Evolutionary conservation across 2,329 filamentous ascomycete species (phyloP), one percentile per base, ranked within the genome.

Genomic region (Dactylella cylindrospora): DNA sequence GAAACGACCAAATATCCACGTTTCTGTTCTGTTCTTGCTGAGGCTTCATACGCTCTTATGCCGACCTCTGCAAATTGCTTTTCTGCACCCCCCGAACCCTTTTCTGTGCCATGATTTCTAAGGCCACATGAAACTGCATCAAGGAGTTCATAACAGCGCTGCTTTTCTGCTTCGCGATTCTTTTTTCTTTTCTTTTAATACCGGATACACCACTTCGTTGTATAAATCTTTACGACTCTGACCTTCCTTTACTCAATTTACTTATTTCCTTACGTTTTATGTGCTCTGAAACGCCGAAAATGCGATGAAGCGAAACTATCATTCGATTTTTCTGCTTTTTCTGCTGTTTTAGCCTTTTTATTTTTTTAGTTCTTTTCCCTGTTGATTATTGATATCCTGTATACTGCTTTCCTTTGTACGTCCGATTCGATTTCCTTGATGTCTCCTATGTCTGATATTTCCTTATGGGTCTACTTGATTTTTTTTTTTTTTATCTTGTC

Each of bases 81-180:
- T 47, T 45, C 41, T 43, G 23, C 31, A 54, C 44, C 32, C 33
- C 57, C 33, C 57, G 47, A 46, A 49, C 52, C 50, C 51, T 45
- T 44, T 55, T 35, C 57, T 62, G 57, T 62, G 57, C 49, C 57
- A 62, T 40, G 57, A 62, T 13, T 26, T 22, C 38, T 39, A 44
- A 40, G 57, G 57, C 53, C 57, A 54, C 49, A 54, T 49, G 57
- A 62, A 54, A 62, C 49, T 65, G 66, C 51, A 68, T 67, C 62
- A 46, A 57, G 61, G 66, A 53, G 33, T 45, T 36, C 49, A 33
- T 40, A 54, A 54, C 41, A 62, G 57, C 57, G 57, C 32, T 47
- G 32, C 31, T 40, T 49, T 36, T 31, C 44, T 45, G 35, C 52
- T 60, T 52, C 40, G 35, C 35, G 29, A 60, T 29, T 40, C 45